These are phyloP conservation scores for Eucalyptus pumila DNA, from an alignment of 345 rosid genomes.

Conservation along the genomic window DNA sequence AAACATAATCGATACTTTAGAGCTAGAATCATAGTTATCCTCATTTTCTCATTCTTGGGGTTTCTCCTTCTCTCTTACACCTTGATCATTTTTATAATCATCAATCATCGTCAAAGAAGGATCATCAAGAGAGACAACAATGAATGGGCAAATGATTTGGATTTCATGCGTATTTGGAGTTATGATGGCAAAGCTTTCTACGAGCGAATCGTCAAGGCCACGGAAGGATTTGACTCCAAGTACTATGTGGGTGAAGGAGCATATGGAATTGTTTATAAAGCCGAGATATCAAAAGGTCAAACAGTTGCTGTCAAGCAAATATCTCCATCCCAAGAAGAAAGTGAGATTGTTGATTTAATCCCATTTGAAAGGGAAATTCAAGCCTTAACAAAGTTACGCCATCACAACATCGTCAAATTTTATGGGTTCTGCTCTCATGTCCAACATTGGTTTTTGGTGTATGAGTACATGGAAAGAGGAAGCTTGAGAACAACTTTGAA, in stretches of 20 bases:
- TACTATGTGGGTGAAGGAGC: not conserved
- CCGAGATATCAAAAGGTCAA: not conserved
- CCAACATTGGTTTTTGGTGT: not conserved
- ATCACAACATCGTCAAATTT: not conserved
- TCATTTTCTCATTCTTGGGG: not conserved
- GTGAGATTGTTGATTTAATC: not conserved
- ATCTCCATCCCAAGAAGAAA: not conserved
- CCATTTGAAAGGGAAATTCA: not conserved
- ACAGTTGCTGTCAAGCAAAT: not conserved
- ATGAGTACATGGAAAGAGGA: not conserved
- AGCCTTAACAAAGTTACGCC: not conserved
- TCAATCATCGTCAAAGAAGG: not conserved
- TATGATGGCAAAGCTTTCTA: not conserved
- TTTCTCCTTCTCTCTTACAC: not conserved
- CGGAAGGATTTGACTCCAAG: not conserved
- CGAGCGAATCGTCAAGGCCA: not conserved
- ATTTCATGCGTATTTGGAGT: not conserved
- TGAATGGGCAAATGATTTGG: not conserved
- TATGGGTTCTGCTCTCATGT: not conserved
- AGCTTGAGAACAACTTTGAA: not conserved
- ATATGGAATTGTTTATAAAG: not conserved
- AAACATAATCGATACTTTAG: accelerated
- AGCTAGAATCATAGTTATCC: not conserved
- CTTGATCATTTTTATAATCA: not conserved
- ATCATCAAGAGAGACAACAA: not conserved